A percentile compares a stretch with the other conserved stretches of the same genome.
Conservation (phyloP, 2,329 filamentous ascomycete genomes). For the Fusarium nurragi region DNA sequence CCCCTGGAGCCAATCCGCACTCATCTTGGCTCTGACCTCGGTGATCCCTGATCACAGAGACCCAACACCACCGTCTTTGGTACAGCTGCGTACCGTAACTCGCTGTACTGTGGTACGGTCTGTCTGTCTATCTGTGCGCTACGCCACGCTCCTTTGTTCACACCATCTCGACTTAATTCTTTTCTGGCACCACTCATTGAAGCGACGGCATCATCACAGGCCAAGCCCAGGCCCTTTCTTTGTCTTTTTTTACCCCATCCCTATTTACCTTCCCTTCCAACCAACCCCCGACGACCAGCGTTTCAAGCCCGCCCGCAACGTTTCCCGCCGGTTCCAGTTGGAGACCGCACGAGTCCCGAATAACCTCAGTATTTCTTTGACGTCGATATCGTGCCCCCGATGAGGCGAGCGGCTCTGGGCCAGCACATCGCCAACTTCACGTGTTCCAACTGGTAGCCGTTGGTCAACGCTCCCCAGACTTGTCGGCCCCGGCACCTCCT, state of each 20-base stretch:
- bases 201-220: conserved; percentile 18
- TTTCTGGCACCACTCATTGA: conserved; percentile 26
- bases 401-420: conserved; percentile 55
- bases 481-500: conserved; percentile 18
- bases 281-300: conserved; percentile 27
- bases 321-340: conserved; percentile 28
- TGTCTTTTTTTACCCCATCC: conserved; percentile 14
- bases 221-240: conserved; percentile 21
- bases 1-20: conserved; percentile 33
- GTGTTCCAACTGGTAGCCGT: conserved; percentile 45
- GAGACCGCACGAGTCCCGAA: conserved; percentile 18
- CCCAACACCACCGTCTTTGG: conserved; percentile 25
- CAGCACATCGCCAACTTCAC: conserved; percentile 49
- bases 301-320: conserved; percentile 34
- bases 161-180: conserved; percentile 19
- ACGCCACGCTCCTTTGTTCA: conserved; percentile 34
- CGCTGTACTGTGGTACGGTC: neutral
- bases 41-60: conserved; percentile 29
- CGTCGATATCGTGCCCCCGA: conserved; percentile 40
- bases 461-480: conserved; percentile 10
- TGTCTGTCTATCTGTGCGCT: neutral
- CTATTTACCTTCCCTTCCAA: conserved; percentile 5
- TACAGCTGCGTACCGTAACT: conserved; percentile 5
- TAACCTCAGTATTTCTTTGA: conserved; percentile 14
- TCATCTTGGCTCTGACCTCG: conserved; percentile 14